Conservation (phyloP, 768 basidiomycete genomes). For the Nidula microcarpa region DNA sequence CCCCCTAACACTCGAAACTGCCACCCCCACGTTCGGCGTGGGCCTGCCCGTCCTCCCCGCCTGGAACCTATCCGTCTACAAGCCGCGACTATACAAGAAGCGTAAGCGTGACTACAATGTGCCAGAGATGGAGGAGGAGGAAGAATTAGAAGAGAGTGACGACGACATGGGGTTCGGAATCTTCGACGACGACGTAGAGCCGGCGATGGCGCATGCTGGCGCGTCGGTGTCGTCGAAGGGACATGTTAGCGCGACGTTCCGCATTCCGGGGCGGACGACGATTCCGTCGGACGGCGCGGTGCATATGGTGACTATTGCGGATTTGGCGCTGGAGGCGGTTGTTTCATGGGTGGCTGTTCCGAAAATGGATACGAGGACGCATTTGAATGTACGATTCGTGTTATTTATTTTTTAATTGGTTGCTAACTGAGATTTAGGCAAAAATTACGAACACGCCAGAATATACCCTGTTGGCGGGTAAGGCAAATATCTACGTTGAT, state of each 20-base stretch:
- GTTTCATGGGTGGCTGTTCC: conserved; percentile 35
- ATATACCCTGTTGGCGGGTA: conserved; percentile 30
- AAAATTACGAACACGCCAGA: conserved; percentile 35
- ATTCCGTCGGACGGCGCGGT: conserved; percentile 27
- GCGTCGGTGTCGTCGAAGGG: conserved; percentile 8
- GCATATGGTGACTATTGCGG: conserved; percentile 31
- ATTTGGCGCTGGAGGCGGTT: conserved; percentile 23
- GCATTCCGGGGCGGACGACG: conserved; percentile 27
- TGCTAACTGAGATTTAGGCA: conserved; percentile 17
- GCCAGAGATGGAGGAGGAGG: too few species aligned
- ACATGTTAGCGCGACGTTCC: conserved; percentile 27
- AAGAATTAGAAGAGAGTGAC: too few species aligned
- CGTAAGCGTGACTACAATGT: too few species aligned
- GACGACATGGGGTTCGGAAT: too few species aligned
- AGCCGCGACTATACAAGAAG: too few species aligned
- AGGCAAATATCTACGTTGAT: conserved; percentile 35
- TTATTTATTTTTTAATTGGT: background rate
- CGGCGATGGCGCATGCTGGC: too few species aligned
- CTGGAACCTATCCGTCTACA: conserved; percentile 15
- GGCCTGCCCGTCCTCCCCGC: conserved; percentile 20
- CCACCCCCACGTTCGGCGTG: conserved; percentile 26
- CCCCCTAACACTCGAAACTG: conserved; percentile 29
- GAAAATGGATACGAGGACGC: conserved; percentile 25
- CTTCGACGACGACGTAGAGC: too few species aligned
- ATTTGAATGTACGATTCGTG: conserved; percentile 20